Conservation (phyloP, 345 rosid genomes). For the Hibiscus tridactylites region DNA sequence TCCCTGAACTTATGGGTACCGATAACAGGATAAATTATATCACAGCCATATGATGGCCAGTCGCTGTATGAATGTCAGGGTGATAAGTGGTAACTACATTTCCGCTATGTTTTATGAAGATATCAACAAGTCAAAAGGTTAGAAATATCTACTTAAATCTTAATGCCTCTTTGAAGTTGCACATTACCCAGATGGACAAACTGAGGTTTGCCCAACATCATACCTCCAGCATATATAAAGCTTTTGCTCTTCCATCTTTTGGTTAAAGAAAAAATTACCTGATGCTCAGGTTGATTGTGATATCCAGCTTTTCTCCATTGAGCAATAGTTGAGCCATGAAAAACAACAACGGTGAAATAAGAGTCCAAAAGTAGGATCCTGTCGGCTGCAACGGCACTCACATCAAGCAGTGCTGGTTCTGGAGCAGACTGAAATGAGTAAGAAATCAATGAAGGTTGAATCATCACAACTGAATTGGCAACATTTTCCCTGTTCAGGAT, state of each 20-base stretch:
- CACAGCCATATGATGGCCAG: background rate
- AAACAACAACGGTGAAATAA: slow-evolving; percentile 74
- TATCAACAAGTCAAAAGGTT: background rate
- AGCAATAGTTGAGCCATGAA: slow-evolving; percentile 87
- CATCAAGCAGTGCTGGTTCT: slow-evolving; percentile 83
- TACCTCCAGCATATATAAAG: background rate
- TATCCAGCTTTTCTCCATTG: slow-evolving; percentile 97
- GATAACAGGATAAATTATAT: background rate
- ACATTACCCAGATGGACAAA: background rate
- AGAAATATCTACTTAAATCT: background rate
- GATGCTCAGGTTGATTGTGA: slow-evolving; percentile 83
- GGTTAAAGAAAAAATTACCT: slow-evolving; percentile 35
- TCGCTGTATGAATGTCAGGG: background rate
- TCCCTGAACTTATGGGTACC: background rate
- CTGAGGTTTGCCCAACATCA: background rate
- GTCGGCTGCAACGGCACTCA: slow-evolving; percentile 82
- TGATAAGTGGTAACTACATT: slow-evolving; percentile 1
- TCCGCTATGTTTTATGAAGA: background rate
- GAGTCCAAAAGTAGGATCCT: slow-evolving; percentile 81
- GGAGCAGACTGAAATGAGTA: slow-evolving; percentile 81
- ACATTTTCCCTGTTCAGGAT: slow-evolving; percentile 83
- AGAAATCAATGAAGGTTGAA: slow-evolving; percentile 92
- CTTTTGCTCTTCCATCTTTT: background rate
- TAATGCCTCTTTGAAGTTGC: background rate
- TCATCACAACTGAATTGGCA: slow-evolving; percentile 85